phyloP scores from a whole-genome alignment of 371 early-diverging fungal species.

The Mucor lusitanicus region DNA sequence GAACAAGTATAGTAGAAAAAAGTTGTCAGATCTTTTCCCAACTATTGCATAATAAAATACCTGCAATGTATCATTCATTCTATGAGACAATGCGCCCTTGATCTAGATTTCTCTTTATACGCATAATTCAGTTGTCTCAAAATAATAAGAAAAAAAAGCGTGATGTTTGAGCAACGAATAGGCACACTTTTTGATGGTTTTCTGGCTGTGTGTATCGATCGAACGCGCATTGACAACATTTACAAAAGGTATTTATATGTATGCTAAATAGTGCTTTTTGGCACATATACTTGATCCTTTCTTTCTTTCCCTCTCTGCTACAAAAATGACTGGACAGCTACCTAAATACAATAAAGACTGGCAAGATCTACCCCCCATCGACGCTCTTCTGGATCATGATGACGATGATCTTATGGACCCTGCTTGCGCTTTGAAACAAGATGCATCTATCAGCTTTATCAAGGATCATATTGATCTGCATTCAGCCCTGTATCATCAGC shows the following conservation, averaged over 20 bases:
- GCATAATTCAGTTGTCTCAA: background rate
- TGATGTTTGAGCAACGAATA: background rate
- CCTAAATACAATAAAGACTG: background rate
- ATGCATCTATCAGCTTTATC: background rate
- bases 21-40: background rate
- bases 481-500: background rate
- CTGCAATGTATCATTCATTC: background rate
- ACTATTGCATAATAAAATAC: background rate
- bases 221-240: no score
- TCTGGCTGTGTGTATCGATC: no score
- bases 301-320: background rate
- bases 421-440: no score
- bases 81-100: background rate
- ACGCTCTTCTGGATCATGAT: background rate
- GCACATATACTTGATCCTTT: background rate
- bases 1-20: conserved; percentile 6
- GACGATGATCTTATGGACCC: background rate
- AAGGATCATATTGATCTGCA: background rate
- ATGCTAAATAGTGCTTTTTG: background rate
- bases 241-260: no score
- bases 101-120: background rate
- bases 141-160: background rate
- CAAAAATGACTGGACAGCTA: background rate
- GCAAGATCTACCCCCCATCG: background rate
- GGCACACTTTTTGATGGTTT: background rate